Base-by-base conservation (phyloP, 73 alveolate genomes). In the Stentor roeselii region DNA sequence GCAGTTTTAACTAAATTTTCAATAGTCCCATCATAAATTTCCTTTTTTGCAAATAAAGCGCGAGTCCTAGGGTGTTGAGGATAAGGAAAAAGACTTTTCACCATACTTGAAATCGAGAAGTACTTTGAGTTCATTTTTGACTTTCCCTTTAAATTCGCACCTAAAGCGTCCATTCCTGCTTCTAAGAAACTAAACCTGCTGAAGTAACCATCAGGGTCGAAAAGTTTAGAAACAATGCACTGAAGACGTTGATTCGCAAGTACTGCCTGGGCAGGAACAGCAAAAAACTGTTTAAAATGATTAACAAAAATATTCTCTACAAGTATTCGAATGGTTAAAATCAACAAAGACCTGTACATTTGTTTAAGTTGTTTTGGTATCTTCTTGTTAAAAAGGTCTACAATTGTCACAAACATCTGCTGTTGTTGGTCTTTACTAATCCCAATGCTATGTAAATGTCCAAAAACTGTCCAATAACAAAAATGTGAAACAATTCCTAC, bases 161-260 rank as follows among this genome's bases (percentile, higher is more conserved):
- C 76, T 31, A 91, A 78, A 39, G 96, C 94, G 39, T 91, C 96
- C 84, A 75, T 84, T 39, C 91, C 94, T 3, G 96, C 88, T 59
- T 91, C 96, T 21, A 87, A 67, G 87, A 91, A 91, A 76, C 93
- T 86, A 77, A 91, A 85, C 42, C 96, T 78, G 80, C 93, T 86
- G 78, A 60, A 67, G 34, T 21, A 67, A 27, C 80, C n/a, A 27
- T 67, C 80, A 27, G 80, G 80, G 41, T 67, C 80, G 34, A 67
- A 67, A 21, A 67, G 37, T 34, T 67, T 67, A 11, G 80, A 27
- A 0, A 67, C 34, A 15, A 67, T 40, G 34, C n/a, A n/a, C 34
- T 67, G 80, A 0, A 67, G 21, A 27, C 34, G 21, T 34, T 30
- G 27, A 67, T 32, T 21, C 27, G 80, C 80, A 67, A 67, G 21